Conservation (phyloP, 805 yeast species). For the Wickerhamomyces chaumierensis region DNA sequence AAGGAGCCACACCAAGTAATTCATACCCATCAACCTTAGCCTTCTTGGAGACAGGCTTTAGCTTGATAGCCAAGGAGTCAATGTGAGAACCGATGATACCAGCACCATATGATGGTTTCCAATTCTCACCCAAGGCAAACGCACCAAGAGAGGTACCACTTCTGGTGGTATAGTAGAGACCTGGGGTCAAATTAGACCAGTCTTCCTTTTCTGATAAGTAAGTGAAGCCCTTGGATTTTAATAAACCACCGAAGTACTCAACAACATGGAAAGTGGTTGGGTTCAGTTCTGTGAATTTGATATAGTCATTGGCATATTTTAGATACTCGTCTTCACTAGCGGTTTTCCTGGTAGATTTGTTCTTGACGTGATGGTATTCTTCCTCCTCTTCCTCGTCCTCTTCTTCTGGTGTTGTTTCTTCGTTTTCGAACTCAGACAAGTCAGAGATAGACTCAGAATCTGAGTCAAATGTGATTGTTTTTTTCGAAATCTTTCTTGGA, state of each 20-base stretch:
- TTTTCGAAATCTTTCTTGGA: slow-evolving; percentile 1
- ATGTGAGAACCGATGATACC: slow-evolving; percentile 69
- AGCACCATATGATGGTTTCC: slow-evolving; percentile 54
- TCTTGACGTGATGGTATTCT: neutral
- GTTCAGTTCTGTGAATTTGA: slow-evolving; percentile 57
- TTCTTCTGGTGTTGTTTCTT: slow-evolving; percentile 14
- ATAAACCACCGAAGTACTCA: slow-evolving; percentile 31
- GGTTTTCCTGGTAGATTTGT: neutral
- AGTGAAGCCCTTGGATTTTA: slow-evolving; percentile 50
- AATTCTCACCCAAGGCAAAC: slow-evolving; percentile 54
- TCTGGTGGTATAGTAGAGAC: slow-evolving; percentile 57
- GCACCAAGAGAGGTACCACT: slow-evolving; percentile 62
- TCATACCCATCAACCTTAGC: slow-evolving; percentile 61
- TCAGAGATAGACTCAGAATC: slow-evolving; percentile 1
- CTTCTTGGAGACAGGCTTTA: slow-evolving; percentile 65
- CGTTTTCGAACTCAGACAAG: slow-evolving; percentile 8
- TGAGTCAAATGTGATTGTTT: slow-evolving; percentile 12
- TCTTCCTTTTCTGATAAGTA: slow-evolving; percentile 50
- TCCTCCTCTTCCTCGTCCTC: slow-evolving; percentile 6
- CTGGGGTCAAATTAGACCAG: slow-evolving; percentile 27
- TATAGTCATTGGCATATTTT: slow-evolving; percentile 36
- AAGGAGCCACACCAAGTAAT: slow-evolving; percentile 73
- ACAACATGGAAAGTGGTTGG: slow-evolving; percentile 76
- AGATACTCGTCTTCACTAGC: slow-evolving; percentile 16
- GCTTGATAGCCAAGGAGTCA: slow-evolving; percentile 55